phyloP scores from a whole-genome alignment of 2,329 filamentous ascomycete species.

The Trichoderma harzianum region DNA sequence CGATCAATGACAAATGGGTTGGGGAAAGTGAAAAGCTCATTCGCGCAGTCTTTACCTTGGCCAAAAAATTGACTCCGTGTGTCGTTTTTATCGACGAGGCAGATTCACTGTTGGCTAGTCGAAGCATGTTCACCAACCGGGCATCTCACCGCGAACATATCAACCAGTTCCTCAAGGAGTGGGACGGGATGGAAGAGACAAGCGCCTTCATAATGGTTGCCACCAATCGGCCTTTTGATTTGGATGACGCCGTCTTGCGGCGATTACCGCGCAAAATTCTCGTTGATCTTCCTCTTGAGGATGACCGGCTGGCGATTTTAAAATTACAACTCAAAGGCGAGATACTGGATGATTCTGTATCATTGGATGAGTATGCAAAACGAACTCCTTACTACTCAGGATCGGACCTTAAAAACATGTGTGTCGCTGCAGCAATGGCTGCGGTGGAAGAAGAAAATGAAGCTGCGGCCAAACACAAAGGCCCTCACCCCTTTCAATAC shows the following conservation, averaged over 20 bases:
- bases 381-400: conserved; percentile 76
- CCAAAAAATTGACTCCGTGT: conserved; percentile 85
- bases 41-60: conserved; percentile 83
- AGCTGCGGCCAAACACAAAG: conserved; percentile 36
- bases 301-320: conserved; percentile 66
- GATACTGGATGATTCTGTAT: conserved; percentile 56
- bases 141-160: conserved; percentile 82
- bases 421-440: conserved; percentile 74
- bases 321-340: conserved; percentile 69
- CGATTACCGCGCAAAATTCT: conserved; percentile 69
- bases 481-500: conserved; percentile 53
- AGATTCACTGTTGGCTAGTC: conserved; percentile 82
- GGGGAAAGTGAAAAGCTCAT: conserved; percentile 97
- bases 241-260: conserved; percentile 84
- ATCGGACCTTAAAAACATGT: conserved; percentile 79
- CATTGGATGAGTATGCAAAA: conserved; percentile 59
- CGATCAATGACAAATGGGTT: conserved; percentile 94
- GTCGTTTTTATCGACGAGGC: conserved; percentile 98
- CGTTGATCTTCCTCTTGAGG: conserved; percentile 66
- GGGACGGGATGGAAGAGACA: conserved; percentile 82
- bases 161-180: conserved; percentile 94
- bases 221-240: conserved; percentile 90
- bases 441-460: conserved; percentile 71
- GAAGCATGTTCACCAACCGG: conserved; percentile 62
- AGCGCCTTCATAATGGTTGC: conserved; percentile 98